Evolutionary conservation across 306 rosid species (phyloP), one percentile per base, ranked within the genome.

Genomic region (Amphicarpaea edgeworthii): DNA sequence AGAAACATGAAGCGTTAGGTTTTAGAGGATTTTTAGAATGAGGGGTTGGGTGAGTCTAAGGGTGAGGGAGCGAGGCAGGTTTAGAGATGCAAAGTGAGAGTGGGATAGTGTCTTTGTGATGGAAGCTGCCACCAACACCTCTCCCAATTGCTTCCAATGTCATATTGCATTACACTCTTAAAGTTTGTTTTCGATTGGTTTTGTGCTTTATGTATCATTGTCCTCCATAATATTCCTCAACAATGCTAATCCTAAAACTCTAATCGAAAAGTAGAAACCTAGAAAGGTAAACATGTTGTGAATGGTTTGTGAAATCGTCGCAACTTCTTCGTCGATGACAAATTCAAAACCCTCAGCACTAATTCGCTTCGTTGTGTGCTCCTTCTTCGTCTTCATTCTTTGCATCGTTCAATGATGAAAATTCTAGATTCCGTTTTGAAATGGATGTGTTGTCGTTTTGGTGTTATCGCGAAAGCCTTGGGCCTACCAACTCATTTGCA

Each of bases 111-210:
- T 80, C 14, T 92, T 90, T 21, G 85, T 84, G 82, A 95, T 65
- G 8, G 96, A 89, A 1, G 97, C 89, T 12, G 81, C 87, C 2
- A 89, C 74, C 43, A 94, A 85, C 8, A 88, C 53, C 66, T 92
- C 89, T 2, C 80, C 86, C 12, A 88, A 51, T 37, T 70, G 58
- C 14, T 53, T 73, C 41, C 71, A 70, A 3, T 63, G 69, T 16
- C 69, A 28, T 49, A 63, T 63, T 19, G 5, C 32, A 28, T 28
- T 28, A 28, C 32, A 28, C 4, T 28, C 32, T 5, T 5, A 28
- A 28, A 5, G 5, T 28, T 30, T 30, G 6, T 15, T 46, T 0
- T 15, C 51, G 8, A 46, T 30, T 30, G 37, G 37, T 30, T 30
- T 30, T 30, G 7, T 46, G 19, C 51, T 46, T 46, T 15, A 5